Evolutionary conservation across 2,329 filamentous ascomycete genomes (phyloP).

Genomic region (Tolypocladium pustulatum): DNA sequence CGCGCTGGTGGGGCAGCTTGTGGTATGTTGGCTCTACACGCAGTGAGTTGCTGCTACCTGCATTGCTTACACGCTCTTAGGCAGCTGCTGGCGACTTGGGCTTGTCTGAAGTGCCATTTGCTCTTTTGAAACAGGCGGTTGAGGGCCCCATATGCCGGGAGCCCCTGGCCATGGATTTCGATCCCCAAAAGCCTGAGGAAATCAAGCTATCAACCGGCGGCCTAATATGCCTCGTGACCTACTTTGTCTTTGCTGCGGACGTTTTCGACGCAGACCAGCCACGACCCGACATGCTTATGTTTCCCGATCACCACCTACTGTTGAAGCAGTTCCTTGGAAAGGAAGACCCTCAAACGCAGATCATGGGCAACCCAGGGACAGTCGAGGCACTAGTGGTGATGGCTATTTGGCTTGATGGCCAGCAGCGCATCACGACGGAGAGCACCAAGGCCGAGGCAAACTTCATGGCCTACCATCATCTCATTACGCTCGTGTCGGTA

Average conservation of each 20-base stretch:
- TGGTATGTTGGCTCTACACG: slow-evolving; percentile 33
- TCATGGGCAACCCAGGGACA: slow-evolving; percentile 40
- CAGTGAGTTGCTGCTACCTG: neutral
- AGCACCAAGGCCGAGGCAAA: slow-evolving; percentile 24
- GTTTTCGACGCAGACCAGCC: slow-evolving; percentile 48
- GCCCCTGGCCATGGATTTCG: slow-evolving; percentile 34
- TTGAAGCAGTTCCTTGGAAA: slow-evolving; percentile 42
- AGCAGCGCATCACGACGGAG: slow-evolving; percentile 26
- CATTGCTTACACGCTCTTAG: slow-evolving; percentile 21
- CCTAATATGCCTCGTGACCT: slow-evolving; percentile 47
- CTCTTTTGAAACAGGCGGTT: slow-evolving; percentile 35
- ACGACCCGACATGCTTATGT: slow-evolving; percentile 42
- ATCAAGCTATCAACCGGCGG: slow-evolving; percentile 50
- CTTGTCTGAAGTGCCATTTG: slow-evolving; percentile 33
- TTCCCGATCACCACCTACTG: slow-evolving; percentile 48
- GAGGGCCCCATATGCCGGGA: slow-evolving; percentile 29
- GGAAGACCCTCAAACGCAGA: slow-evolving; percentile 35
- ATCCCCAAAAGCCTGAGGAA: slow-evolving; percentile 34
- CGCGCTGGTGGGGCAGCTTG: slow-evolving; percentile 60
- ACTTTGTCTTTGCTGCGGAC: slow-evolving; percentile 51
- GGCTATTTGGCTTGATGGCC: slow-evolving; percentile 47
- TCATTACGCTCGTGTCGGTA: slow-evolving; percentile 44
- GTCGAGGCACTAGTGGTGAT: slow-evolving; percentile 50
- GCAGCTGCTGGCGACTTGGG: slow-evolving; percentile 55
- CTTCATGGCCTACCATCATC: slow-evolving; percentile 52